Conservation (phyloP, 2,329 filamentous ascomycete species). For the Penicillium fuscoglaucum region DNA sequence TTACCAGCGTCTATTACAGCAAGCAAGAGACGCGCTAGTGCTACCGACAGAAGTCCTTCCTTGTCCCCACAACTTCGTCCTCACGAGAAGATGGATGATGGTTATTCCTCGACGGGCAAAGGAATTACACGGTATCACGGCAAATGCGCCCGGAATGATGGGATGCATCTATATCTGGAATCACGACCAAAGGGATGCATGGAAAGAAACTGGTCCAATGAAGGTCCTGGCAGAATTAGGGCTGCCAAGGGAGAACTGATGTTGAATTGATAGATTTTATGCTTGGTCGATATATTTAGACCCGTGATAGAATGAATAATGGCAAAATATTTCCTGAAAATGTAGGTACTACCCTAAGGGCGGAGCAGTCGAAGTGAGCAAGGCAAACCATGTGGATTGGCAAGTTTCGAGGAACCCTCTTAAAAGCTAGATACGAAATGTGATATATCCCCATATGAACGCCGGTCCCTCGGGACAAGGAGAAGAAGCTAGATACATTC, state of each 20-base stretch:
- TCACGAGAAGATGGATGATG: background rate
- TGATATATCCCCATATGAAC: slow-evolving; percentile 15
- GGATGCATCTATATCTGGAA: background rate
- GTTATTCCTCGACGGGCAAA: background rate
- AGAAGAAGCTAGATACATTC: slow-evolving; percentile 12
- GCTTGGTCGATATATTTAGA: background rate
- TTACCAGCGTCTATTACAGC: no score
- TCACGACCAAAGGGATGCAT: background rate
- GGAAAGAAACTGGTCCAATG: background rate
- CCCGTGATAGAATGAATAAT: background rate
- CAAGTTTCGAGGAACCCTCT: background rate
- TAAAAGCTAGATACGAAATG: slow-evolving; percentile 3
- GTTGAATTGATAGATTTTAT: background rate
- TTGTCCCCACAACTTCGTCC: background rate
- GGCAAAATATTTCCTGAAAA: background rate
- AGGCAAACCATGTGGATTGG: background rate
- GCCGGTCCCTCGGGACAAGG: slow-evolving; percentile 9
- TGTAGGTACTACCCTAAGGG: background rate
- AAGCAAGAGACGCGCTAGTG: background rate
- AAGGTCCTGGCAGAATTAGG: background rate
- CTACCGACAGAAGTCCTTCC: background rate
- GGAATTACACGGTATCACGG: background rate
- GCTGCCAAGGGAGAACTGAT: background rate
- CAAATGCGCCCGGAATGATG: background rate
- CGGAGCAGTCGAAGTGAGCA: background rate